Evolutionary conservation across 352 stramenopile genomes (phyloP), one percentile per base, ranked within the genome.

Genomic region (Phytophthora fragariaefolia): DNA sequence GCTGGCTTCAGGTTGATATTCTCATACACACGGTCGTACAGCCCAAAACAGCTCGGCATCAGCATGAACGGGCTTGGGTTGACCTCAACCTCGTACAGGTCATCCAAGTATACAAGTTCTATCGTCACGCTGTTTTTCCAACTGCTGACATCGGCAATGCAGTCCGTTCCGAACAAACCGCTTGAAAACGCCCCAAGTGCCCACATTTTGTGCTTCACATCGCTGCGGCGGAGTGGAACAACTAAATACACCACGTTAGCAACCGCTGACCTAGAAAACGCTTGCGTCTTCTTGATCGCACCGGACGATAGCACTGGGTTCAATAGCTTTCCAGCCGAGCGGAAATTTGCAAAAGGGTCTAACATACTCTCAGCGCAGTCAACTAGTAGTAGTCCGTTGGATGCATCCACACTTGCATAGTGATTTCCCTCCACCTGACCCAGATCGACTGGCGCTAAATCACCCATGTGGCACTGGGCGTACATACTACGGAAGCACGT

Each of bases 141-240:
- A 5, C 43, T 17, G 12, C 57, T 61, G 43, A 71, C 46, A 15
- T 71, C 53, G 6, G 50, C 32, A 3, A 77, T 61, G 3, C 48
- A 56, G 22, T 79, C 54, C 30, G 64, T 64, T 30, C 77, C 78
- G 61, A 88, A 93, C 18, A 91, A 74, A 4, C 85, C 85, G 1
- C 67, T 76, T 4, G 72, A 74, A 43, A 93, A 89, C 8, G 85
- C 82, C 12, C 85, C 85, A 6, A 93, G 59, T 6, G 73, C 52
- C 85, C 85, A 93, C 66, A 85, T 76, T 55, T 89, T 89, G 64
- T 93, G 85, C 57, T 85, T 89, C 15, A 91, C 70, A 58, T 93
- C 83, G 12, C 70, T 73, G 32, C 82, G 71, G 5, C 82, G 78
- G 43, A 92, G 83, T 3, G 85, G 85, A 1, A 83, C 82, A 0